Conservation (phyloP, 2,329 filamentous ascomycete species). For the Acephala macrosclerotiorum region DNA sequence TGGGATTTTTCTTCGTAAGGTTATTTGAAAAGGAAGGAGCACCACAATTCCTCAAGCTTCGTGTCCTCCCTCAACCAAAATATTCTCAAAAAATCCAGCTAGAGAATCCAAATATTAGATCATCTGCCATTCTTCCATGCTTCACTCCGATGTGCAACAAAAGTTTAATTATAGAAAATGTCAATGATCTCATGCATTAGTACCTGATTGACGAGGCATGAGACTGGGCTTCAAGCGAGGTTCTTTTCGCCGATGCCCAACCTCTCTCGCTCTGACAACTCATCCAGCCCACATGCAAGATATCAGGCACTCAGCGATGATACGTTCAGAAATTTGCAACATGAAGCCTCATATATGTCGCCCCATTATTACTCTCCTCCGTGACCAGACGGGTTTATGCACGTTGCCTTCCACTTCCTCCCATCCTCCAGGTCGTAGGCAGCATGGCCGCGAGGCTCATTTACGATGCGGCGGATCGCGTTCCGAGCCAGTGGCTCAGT, state of each 20-base stretch:
- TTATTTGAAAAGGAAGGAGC: no score
- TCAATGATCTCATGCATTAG: no score
- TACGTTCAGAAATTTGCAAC: conserved; percentile 1
- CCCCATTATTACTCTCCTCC: conserved; percentile 9
- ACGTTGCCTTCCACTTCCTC: conserved; percentile 20
- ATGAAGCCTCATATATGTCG: conserved; percentile 7
- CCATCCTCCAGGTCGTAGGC: conserved; percentile 1
- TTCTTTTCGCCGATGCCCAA: neutral
- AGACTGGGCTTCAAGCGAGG: neutral
- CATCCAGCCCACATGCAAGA: conserved; percentile 8
- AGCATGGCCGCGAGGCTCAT: conserved; percentile 7
- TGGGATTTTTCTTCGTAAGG: no score
- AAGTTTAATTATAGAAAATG: no score
- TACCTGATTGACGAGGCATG: neutral
- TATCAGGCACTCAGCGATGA: conserved; percentile 6
- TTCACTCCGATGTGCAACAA: neutral
- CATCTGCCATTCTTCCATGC: neutral
- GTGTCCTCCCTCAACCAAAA: no score
- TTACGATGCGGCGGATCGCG: neutral
- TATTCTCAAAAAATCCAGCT: no score
- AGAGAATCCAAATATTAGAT: no score
- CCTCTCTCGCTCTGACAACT: conserved; percentile 19
- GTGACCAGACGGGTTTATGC: conserved; percentile 25
- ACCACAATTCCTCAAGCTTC: no score
- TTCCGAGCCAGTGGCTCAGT: conserved; percentile 9